Percentiles rank a stretch among this genome's conserved stretches.
phyloP scores from a whole-genome alignment of 345 rosid species.

The Clarkia xantiana region DNA sequence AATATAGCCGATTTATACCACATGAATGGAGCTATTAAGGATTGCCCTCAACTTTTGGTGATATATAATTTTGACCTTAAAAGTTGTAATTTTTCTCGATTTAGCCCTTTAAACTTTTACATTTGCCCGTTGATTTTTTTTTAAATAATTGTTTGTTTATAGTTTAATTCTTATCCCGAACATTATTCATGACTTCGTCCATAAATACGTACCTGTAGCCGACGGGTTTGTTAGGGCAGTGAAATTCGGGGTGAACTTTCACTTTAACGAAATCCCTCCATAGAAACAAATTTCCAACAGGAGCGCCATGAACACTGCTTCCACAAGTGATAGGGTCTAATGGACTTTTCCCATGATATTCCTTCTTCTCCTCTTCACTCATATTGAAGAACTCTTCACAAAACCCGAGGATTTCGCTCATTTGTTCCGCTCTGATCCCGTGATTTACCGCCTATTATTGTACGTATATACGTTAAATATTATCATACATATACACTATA shows the following conservation, averaged over 20 bases:
- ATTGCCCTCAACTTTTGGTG: too few species aligned
- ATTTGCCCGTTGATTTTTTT: too few species aligned
- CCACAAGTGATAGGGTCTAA: constrained; percentile 42
- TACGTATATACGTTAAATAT: too few species aligned
- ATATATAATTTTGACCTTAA: too few species aligned
- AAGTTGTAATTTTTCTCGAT: too few species aligned
- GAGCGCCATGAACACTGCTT: constrained; percentile 44
- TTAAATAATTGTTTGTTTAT: too few species aligned
- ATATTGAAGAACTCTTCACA: constrained; percentile 27
- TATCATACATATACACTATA: too few species aligned
- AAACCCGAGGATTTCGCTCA: constrained; percentile 19
- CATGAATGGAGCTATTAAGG: too few species aligned
- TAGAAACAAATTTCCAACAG: too few species aligned
- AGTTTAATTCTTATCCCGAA: too few species aligned
- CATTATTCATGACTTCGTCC: background rate
- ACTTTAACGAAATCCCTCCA: constrained; percentile 50
- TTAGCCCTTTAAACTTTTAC: too few species aligned
- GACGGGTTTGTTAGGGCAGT: constrained; percentile 29
- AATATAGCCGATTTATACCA: too few species aligned
- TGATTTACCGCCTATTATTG: constrained; percentile 47
- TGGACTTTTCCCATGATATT: constrained; percentile 25
- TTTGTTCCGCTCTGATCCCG: constrained; percentile 21
- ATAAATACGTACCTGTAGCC: constrained; percentile 20
- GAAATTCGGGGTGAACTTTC: constrained; percentile 24
- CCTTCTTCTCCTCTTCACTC: constrained; percentile 35